These are phyloP conservation scores for Vitis rupestris DNA, from an alignment of 164 flowering plant genomes.

Conservation along the genomic window DNA sequence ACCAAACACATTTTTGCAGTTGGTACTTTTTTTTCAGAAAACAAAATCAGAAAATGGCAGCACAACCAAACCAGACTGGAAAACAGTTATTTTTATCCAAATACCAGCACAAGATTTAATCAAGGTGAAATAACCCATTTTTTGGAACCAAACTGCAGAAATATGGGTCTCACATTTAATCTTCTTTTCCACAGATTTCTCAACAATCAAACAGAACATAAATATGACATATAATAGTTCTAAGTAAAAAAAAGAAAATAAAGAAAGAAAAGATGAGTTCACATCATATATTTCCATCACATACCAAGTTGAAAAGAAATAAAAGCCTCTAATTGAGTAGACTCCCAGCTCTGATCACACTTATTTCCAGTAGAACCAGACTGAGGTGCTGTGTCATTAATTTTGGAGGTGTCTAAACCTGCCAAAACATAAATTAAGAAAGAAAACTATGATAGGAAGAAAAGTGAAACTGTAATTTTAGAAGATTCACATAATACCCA, in stretches of 20 bases:
- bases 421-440: neutral
- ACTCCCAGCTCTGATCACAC: neutral
- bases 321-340: slow-evolving; percentile 2
- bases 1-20: no score
- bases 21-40: no score
- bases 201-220: neutral
- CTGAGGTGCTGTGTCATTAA: neutral
- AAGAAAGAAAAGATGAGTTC: no score
- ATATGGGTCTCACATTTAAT: neutral
- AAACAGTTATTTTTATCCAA: no score
- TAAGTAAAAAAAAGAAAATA: neutral
- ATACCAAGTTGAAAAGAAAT: slow-evolving; percentile 7
- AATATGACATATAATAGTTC: neutral
- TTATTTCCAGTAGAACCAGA: neutral
- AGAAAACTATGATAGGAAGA: neutral
- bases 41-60: no score
- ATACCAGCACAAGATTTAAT: no score
- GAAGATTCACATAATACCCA: slow-evolving; percentile 5
- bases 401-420: neutral
- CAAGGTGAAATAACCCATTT: neutral
- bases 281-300: neutral
- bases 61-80: no score
- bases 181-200: neutral
- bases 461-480: no score
- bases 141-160: neutral